Base-by-base conservation (phyloP, 371 early-diverging fungal genomes). In the Apophysomyces trapeziformis region DNA sequence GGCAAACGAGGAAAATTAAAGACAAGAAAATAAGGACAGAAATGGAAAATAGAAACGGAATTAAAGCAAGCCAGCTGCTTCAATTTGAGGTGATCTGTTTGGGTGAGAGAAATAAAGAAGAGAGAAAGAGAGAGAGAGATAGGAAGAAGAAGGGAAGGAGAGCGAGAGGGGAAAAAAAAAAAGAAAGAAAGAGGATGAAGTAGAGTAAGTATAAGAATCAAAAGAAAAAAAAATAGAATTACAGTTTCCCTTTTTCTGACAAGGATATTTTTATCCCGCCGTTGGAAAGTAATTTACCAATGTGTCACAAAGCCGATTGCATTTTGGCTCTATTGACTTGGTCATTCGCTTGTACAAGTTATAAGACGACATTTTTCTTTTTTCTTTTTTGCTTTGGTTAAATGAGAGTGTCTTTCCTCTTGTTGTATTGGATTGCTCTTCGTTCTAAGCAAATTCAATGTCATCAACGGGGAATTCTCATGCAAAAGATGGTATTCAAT, bases 51-150 rank as follows among this genome's bases (percentile, higher is more conserved):
- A 26, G 32, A 26, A 26, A 26, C 32, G 32, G 32, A 26, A 63
- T 41, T 13, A 50, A 73, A 69, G 71, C 70, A 74, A 70, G 62
- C 74, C 70, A 70, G 74, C 71, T 74, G 74, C 70, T 74, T 74
- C 58, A 47, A 41, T 9, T 32, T 38, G 9, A 38, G n/a, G 18
- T 36, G 57, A 50, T 26, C 32, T 26, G 32, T 26, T 26, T 26
- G 32, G 32, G 32, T 26, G 2, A 67, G 13, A 16, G 47, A 56
- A 66, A 60, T 38, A 69, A 36, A 18, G 37, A 43, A 32, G 57
- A 63, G 39, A 65, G 57, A 61, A 36, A 47, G 37, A 35, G 46
- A 18, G 21, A 43, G 59, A 50, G 41, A 63, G 58, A 58, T 21
- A 38, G 64, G 61, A 62, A 38, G 38, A 38, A 61, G 38, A 21